Percentiles rank a stretch among this genome's conserved stretches.
Evolutionary conservation across 768 basidiomycete genomes (phyloP).

Genomic region (Solioccasus polychromus): DNA sequence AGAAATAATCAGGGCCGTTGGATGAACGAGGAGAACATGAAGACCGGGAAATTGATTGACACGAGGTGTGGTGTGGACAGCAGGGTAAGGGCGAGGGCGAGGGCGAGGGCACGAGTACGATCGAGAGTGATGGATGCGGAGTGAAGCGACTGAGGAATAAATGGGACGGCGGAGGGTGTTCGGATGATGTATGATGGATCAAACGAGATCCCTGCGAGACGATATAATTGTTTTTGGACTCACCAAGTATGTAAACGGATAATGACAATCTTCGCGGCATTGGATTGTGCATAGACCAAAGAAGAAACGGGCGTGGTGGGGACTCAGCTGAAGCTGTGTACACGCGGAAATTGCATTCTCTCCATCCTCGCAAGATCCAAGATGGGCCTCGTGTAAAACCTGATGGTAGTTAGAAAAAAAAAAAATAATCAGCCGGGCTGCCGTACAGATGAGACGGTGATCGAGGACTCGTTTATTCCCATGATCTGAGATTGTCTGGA

Average conservation of each 20-base stretch:
- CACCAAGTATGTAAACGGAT: conserved; percentile 22
- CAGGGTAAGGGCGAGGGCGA: conserved; percentile 37
- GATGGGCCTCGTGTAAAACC: conserved; percentile 22
- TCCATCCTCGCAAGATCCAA: conserved; percentile 5
- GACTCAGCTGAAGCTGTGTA: conserved; percentile 19
- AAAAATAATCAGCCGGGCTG: no score
- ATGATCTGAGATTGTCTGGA: no score
- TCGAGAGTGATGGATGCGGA: conserved; percentile 27
- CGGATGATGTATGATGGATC: conserved; percentile 24
- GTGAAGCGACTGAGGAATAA: conserved; percentile 28
- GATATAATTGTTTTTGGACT: conserved; percentile 19
- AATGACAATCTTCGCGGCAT: conserved; percentile 33
- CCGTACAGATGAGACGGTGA: no score
- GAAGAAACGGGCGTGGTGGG: conserved; percentile 19
- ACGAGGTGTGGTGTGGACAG: conserved; percentile 47
- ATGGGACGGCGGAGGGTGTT: conserved; percentile 29
- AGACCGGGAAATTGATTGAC: conserved; percentile 37
- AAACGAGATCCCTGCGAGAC: conserved; percentile 22
- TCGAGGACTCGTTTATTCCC: no score
- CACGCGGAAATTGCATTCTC: conserved; percentile 33
- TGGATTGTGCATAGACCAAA: conserved; percentile 19
- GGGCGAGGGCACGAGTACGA: conserved; percentile 32
- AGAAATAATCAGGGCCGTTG: conserved; percentile 41
- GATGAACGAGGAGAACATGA: conserved; percentile 50
- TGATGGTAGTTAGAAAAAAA: no score